Percentiles rank a stretch among this genome's conserved stretches.
phyloP scores from a whole-genome alignment of 2,329 filamentous ascomycete genomes.

The Fusarium sp. region DNA sequence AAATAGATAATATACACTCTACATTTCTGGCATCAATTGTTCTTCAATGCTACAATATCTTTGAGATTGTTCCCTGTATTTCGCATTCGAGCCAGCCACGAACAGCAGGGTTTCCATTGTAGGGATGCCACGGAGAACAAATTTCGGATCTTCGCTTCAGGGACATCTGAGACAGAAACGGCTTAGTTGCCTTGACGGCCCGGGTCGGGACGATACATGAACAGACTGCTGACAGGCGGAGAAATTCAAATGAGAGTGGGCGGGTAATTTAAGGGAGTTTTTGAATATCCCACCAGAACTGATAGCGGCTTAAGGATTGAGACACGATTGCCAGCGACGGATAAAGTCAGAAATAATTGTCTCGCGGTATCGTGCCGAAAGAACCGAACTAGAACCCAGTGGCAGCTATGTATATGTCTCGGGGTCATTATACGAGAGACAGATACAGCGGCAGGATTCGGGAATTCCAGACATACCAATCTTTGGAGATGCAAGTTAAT shows the following conservation, averaged over 20 bases:
- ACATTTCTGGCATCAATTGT: neutral
- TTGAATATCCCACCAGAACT: neutral
- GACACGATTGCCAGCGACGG: neutral
- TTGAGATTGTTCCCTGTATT: neutral
- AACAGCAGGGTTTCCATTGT: neutral
- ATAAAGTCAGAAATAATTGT: neutral
- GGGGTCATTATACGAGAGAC: neutral
- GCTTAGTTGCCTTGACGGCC: neutral
- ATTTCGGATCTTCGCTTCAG: neutral
- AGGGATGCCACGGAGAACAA: neutral
- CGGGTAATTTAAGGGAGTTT: neutral
- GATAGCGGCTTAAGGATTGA: neutral
- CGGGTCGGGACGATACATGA: neutral
- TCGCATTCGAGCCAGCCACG: neutral
- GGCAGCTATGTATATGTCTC: neutral
- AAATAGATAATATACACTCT: neutral
- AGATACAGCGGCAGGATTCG: neutral
- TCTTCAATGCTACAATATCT: neutral
- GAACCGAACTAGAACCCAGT: neutral
- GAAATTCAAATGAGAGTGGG: neutral
- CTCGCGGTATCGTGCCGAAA: neutral
- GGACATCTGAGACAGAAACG: neutral
- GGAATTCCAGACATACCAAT: neutral
- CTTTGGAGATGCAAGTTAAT: neutral
- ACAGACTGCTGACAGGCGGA: neutral